Evolutionary conservation across 2,329 filamentous ascomycete species (phyloP).

Genomic region (Canariomyces notabilis): DNA sequence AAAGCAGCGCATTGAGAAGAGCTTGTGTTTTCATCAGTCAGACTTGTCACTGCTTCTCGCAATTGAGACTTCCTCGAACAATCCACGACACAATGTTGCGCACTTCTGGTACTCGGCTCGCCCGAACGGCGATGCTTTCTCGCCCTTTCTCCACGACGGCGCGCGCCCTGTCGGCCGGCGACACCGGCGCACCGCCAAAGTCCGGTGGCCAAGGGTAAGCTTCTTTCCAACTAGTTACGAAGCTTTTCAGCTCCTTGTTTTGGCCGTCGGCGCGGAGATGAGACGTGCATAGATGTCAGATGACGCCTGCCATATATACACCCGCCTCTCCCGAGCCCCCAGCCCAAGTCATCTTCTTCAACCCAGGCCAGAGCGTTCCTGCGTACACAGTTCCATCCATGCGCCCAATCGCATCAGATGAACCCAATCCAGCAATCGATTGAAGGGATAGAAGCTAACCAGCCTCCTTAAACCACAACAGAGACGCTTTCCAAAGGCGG

Average conservation of each 20-base stretch:
- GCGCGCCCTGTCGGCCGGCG: constrained; percentile 63
- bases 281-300: too few species aligned
- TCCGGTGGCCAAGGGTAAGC: constrained; percentile 51
- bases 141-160: constrained; percentile 59
- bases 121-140: constrained; percentile 49
- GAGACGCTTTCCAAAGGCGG: constrained; percentile 88
- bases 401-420: not conserved
- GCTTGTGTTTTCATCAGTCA: too few species aligned
- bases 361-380: too few species aligned
- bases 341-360: too few species aligned
- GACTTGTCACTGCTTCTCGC: not conserved
- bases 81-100: constrained; percentile 56
- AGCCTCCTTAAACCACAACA: constrained; percentile 35
- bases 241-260: too few species aligned
- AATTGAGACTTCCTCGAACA: not conserved
- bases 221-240: not conserved
- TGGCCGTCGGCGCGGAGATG: not conserved
- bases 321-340: too few species aligned
- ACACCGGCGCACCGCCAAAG: constrained; percentile 58
- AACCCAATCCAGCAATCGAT: not conserved
- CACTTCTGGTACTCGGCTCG: constrained; percentile 51
- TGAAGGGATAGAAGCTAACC: constrained; percentile 11
- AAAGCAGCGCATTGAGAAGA: too few species aligned
- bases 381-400: not conserved
- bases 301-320: too few species aligned